Percentiles rank a stretch among this genome's conserved stretches.
Evolutionary conservation across 2,329 filamentous ascomycete species (phyloP).

Genomic region (Macrophomina tecta): DNA sequence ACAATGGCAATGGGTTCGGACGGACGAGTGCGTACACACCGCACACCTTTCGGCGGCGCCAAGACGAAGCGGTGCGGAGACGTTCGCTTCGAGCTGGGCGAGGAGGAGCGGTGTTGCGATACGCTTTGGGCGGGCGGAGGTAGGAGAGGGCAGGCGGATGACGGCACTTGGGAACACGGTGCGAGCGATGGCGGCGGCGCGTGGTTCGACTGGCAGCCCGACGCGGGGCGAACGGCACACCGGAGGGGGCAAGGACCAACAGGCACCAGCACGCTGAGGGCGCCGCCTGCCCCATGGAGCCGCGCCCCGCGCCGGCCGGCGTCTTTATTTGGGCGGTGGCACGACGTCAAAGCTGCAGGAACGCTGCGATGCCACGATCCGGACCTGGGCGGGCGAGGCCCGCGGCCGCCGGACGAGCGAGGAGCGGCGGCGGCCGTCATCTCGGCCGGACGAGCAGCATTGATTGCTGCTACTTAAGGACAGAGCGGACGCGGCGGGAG

Average conservation of each 20-base stretch:
- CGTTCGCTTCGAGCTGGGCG: conserved; percentile 1
- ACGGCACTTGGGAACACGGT: neutral
- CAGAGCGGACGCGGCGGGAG: too few species aligned
- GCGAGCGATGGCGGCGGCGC: neutral
- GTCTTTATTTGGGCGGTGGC: conserved; percentile 8
- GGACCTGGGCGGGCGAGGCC: neutral
- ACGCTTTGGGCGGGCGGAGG: conserved; percentile 17
- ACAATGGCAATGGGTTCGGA: neutral
- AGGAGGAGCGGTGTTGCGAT: neutral
- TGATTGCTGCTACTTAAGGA: neutral
- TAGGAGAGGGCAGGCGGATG: conserved; percentile 2
- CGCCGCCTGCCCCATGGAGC: neutral
- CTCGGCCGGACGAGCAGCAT: neutral
- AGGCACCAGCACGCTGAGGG: neutral
- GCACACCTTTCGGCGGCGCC: neutral
- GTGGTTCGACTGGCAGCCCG: conserved; percentile 8
- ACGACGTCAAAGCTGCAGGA: conserved; percentile 12
- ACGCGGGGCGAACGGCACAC: conserved; percentile 11
- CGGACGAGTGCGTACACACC: conserved; percentile 4
- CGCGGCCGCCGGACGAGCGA: neutral
- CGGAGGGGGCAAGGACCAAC: conserved; percentile 16
- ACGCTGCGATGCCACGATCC: neutral
- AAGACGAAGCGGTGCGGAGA: neutral
- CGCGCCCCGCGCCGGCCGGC: conserved; percentile 9
- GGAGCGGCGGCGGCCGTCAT: too few species aligned